These are phyloP conservation scores for Serendipita indica DNA, from an alignment of 768 basidiomycete species.

Conservation along the genomic window DNA sequence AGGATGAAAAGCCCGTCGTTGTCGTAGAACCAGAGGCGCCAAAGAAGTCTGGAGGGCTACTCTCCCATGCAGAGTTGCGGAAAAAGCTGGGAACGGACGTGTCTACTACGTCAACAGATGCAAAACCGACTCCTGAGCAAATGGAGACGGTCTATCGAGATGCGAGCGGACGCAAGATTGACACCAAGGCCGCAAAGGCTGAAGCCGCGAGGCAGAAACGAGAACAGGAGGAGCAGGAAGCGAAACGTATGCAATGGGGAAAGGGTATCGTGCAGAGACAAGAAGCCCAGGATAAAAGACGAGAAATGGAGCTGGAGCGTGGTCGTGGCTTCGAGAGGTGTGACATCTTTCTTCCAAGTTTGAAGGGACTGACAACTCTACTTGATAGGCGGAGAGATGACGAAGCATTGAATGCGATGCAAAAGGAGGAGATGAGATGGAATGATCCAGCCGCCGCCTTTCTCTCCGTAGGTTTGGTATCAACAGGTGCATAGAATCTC, in stretches of 20 bases:
- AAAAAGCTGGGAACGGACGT: slow-evolving; percentile 36
- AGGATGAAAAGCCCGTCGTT: slow-evolving; percentile 55
- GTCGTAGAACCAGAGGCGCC: slow-evolving; percentile 33
- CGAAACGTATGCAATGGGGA: slow-evolving; percentile 93
- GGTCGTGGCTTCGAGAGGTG: slow-evolving; percentile 53
- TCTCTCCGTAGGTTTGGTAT: slow-evolving; percentile 47
- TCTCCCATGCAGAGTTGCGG: slow-evolving; percentile 61
- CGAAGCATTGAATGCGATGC: slow-evolving; percentile 66
- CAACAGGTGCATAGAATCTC: background rate
- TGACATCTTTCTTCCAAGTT: slow-evolving; percentile 11
- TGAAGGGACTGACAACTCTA: background rate
- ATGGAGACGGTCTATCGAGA: slow-evolving; percentile 95
- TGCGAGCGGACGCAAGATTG: slow-evolving; percentile 71
- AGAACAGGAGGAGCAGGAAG: slow-evolving; percentile 72
- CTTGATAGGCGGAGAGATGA: slow-evolving; percentile 34
- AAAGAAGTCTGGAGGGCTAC: slow-evolving; percentile 48
- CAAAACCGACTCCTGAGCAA: slow-evolving; percentile 43
- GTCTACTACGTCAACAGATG: slow-evolving; percentile 24
- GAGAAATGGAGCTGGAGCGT: slow-evolving; percentile 54
- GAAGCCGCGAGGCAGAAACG: slow-evolving; percentile 72
- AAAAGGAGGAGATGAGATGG: slow-evolving; percentile 73
- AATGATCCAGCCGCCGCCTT: slow-evolving; percentile 97
- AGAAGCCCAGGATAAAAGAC: slow-evolving; percentile 50
- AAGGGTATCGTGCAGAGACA: slow-evolving; percentile 86
- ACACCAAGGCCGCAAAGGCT: slow-evolving; percentile 69